Base-by-base conservation (phyloP, 2,329 filamentous ascomycete genomes). In the Sarocladium kiliense region DNA sequence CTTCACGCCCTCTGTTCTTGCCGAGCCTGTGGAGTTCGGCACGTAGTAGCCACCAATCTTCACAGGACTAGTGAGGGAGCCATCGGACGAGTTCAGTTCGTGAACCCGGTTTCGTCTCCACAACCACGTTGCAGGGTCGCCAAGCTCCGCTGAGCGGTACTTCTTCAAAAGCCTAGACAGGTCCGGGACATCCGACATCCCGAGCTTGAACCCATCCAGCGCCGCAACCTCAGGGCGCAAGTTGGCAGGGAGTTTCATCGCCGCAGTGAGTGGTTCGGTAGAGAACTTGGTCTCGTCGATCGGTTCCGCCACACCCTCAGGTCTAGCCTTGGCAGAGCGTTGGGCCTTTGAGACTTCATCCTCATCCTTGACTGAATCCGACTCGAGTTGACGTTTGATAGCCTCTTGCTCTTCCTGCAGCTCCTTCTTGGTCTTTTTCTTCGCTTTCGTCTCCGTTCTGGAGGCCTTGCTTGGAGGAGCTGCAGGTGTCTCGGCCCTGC, bases 1-100 rank as follows among this genome's bases (percentile, higher is more conserved):
- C 76, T 95, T 93, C 64, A 91, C 86, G 26, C 91, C 92, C 73
- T 99, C 92, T 0, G 94, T 97, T 56, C 94, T 84, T 56, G 94
- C 94, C 62, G 85, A 89, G 32, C 94, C 94, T 10, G 91, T 91
- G 0, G 79, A 59, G 61, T 97, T 99, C 0, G 89, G 85, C 39
- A 97, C 89, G 66, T 97, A 97, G 64, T 86, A 86, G 19, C 83
- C 84, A 30, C 78, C 77, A 44, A 86, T 85, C 18, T 66, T 65
- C 16, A 77, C 69, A 1, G 77, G 64, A 3, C 60, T 64, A 25
- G 67, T 59, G 36, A 61, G 36, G 21, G 61, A 58, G 12, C 64
- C 62, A 19, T 66, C 58, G 3, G 57, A 53, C 2, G 74, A 70
- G 59, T 85, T 84, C 37, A 85, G 73, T 59, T 82, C 77, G 18